Base-by-base conservation (phyloP, 2,329 filamentous ascomycete species). In the Trichophyton schoenleinii region DNA sequence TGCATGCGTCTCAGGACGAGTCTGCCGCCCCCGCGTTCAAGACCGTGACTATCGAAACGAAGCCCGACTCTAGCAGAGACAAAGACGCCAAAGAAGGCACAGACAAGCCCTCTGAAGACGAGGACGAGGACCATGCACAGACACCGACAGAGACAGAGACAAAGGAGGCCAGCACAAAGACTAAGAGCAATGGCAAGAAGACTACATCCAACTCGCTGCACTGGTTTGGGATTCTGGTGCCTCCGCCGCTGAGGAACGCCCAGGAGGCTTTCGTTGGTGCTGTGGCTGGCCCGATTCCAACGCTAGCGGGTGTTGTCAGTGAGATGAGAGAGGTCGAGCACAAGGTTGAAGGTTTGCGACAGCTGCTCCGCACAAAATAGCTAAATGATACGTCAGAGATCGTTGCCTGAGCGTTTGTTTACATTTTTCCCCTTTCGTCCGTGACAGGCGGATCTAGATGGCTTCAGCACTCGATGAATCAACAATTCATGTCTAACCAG, bases 201-300 rank as follows among this genome's bases (percentile, higher is more conserved):
- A 36, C 7, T 5, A 8, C 71, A 20, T 68, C 68, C 57, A 74
- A 80, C 62, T 78, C 78, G 6, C 66, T 80, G 25, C 70, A 71
- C 22, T 79, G 78, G 78, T 80, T 78, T 65, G 78, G 78, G 4
- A 75, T 80, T 46, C 68, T 80, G 11, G 73, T 77, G 18, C 75
- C 78, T 2, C 70, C 70, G 8, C 71, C 75, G 25, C 70, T 80
- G 41, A 76, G 76, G 60, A 71, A 63, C 42, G 74, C 77, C 2
- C 78, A 80, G 65, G 69, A 64, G 57, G 72, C 71, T 13, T 80
- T 80, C 63, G 70, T 67, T 6, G 64, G 67, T n/a, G 75, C 70
- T 13, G 65, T 78, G n/a, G 69, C 72, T 28, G 67, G 67, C 7
- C 64, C 67, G 1, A 66, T 78, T 25, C 70, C 75, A 1, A 66